phyloP scores from a whole-genome alignment of 331 rosid species.

The Rhamnella rubrinervis region DNA sequence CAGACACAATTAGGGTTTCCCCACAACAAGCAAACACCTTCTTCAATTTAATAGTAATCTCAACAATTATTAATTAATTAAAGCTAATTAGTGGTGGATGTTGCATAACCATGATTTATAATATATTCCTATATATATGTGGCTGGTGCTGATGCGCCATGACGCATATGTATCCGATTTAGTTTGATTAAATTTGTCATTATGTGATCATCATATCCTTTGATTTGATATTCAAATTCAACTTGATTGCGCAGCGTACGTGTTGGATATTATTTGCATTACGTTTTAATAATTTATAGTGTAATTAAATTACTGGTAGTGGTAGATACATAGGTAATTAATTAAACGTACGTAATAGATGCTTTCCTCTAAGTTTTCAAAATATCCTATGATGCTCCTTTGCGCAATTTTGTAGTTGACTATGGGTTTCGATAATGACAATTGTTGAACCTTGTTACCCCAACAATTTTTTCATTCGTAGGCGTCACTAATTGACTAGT shows the following conservation, averaged over 20 bases:
- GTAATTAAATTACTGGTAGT: no score
- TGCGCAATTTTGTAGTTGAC: not conserved
- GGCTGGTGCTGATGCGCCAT: conserved; percentile 43
- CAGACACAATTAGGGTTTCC: conserved; percentile 73
- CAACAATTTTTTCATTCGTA: no score
- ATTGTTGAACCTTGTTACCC: no score
- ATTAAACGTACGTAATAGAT: no score
- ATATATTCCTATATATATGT: not conserved
- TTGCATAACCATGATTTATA: conserved; percentile 12
- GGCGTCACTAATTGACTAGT: no score
- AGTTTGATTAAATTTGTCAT: not conserved
- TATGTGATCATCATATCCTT: not conserved
- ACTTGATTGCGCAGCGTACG: no score
- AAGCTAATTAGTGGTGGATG: conserved; percentile 35
- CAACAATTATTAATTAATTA: conserved; percentile 6
- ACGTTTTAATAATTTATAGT: no score
- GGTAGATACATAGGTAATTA: no score
- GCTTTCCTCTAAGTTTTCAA: not conserved
- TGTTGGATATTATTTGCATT: no score
- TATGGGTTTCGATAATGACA: no score
- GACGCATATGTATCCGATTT: conserved; percentile 14
- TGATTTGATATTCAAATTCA: no score
- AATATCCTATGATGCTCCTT: not conserved
- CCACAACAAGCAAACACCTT: conserved; percentile 42
- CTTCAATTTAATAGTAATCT: not conserved